Evolutionary conservation across 371 early-diverging fungal genomes (phyloP), one percentile per base, ranked within the genome.

Genomic region (Apophysomyces trapeziformis): DNA sequence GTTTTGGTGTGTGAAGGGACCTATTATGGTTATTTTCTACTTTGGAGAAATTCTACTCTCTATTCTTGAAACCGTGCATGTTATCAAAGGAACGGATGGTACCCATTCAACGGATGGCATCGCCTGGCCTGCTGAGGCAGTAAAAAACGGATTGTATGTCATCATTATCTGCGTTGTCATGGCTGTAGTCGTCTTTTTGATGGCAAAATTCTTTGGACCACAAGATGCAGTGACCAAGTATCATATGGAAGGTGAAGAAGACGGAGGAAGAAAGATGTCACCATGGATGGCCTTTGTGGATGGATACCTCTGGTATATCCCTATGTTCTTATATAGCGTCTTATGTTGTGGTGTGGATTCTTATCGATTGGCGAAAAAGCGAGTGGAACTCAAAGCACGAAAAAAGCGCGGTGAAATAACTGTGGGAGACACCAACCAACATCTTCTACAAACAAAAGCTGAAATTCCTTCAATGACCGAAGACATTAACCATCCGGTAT

Each of bases 1-100:
- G 80, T 83, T 83, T 65, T 83, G 83, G 83, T 83, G 77, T 45
- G 80, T 83, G 62, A 83, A 83, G 46, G 80, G 72, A 5, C 83
- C 83, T 0, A 80, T 83, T 50, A 80, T 80, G 83, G 66, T 75
- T 8, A 80, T 80, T 13, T 83, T 83, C 38, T 83, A 80, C 57
- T 61, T 75, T 66, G 83, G 80, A 16, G 83, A 83, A 37, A 68
- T 80, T 18, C 21, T 78, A 14, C 57, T 83, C 4, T 64, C 70
- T 3, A 39, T 71, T 8, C 59, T 83, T 14, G 63, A 64, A 3
- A 72, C 72, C 3, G 68, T 70, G 18, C 26, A 71, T 32, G 72
- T 83, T 5, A 83, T 83, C 60, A 70, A 77, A 36, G 83, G 77
- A 38, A 75, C 70, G 2, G 74, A 76, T 16, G 68, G 74, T 0